phyloP scores from a whole-genome alignment of 192 early-diverging fungal species.

The Umbelopsis isabellina region DNA sequence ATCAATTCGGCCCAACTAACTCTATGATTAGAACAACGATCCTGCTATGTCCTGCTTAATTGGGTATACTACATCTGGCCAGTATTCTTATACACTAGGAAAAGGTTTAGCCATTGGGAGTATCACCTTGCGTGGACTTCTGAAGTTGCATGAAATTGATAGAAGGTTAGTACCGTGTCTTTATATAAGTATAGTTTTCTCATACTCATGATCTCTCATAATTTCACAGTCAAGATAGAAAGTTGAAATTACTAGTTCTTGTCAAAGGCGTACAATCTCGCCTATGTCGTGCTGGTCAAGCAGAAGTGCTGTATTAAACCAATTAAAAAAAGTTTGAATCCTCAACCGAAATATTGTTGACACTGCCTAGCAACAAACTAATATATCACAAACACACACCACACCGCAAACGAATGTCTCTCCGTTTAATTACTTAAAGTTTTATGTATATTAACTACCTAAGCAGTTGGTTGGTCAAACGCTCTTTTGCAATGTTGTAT shows the following conservation, averaged over 20 bases:
- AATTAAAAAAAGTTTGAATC: not conserved
- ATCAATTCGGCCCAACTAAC: not conserved
- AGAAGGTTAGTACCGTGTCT: conserved; percentile 6
- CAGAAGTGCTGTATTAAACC: not conserved
- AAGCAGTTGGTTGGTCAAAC: conserved; percentile 66
- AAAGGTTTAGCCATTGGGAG: conserved; percentile 66
- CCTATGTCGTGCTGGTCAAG: not conserved
- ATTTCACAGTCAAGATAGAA: conserved; percentile 19
- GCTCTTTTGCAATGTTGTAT: conserved; percentile 79
- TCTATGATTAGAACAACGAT: conserved; percentile 33
- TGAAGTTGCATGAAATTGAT: conserved; percentile 44
- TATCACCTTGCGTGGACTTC: conserved; percentile 55
- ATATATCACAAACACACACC: not conserved
- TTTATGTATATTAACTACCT: conserved; percentile 45
- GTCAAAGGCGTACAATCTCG: conserved; percentile 18
- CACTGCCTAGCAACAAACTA: not conserved
- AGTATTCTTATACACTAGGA: conserved; percentile 66
- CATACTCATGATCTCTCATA: not conserved
- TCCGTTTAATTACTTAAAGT: conserved; percentile 10
- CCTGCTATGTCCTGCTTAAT: conserved; percentile 45
- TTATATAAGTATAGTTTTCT: not conserved
- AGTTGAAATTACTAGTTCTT: conserved; percentile 25
- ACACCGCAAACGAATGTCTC: not conserved
- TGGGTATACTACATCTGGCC: conserved; percentile 74
- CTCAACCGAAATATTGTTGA: not conserved